Base-by-base conservation (phyloP, 441 rosid genomes). In the Raphanus hybrid region DNA sequence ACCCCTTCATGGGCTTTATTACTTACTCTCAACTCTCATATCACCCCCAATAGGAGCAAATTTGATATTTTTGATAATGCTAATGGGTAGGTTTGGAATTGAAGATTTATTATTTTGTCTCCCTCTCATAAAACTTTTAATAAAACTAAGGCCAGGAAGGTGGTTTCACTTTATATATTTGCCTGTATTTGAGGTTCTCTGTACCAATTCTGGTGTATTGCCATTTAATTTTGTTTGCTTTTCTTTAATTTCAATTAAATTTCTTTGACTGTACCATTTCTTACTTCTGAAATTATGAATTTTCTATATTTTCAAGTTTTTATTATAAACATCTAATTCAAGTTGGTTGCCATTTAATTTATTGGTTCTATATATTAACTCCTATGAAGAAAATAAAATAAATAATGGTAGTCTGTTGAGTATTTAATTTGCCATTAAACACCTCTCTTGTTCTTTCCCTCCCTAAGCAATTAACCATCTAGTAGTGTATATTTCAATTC, bases 341-440 rank as follows among this genome's bases (percentile, higher is more conserved):
- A 72, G 82, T 86, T 85, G 90, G 90, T 87, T 81, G 89, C 82
- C 84, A 91, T 85, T 92, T 76, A 91, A 87, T 90, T 86, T 81
- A 65, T 92, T 85, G 87, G 81, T 82, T 86, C 72, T 86, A 85
- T 82, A 80, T 83, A 88, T 85, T 91, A 83, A 90, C 83, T 87
- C 85, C 82, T 64, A 82, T 73, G 85, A 85, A 84, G 87, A 76
- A 80, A 79, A 74, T 9, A 63, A 69, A 69, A 74, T 20, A 79
- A 79, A 63, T 54, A 15, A 69, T 73, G 35, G 58, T 64, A 18
- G 61, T 57, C 85, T 82, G 85, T 72, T 78, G 84, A 63, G 78
- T 67, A 76, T 75, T 80, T 61, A 77, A 62, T 78, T 78, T 73
- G 80, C 85, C 83, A 80, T 85, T 81, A 87, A 86, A 86, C 87